Conservation (phyloP, 2,329 filamentous ascomycete genomes). For the Didymellaceae sp. region DNA sequence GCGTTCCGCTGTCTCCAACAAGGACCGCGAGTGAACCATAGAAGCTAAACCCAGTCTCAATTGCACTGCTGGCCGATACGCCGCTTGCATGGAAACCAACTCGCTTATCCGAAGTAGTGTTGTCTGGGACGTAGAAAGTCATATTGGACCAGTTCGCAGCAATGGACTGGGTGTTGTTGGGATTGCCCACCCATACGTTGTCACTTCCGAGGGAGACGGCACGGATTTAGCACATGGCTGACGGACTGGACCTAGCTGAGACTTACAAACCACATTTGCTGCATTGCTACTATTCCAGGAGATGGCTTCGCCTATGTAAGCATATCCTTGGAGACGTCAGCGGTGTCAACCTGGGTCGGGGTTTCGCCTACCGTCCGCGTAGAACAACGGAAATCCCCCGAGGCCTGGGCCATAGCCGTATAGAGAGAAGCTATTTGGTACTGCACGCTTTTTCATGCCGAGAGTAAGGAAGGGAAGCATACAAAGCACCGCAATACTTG, state of each 20-base stretch:
- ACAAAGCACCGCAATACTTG: slow-evolving; percentile 15
- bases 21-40: slow-evolving; percentile 29
- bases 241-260: not conserved
- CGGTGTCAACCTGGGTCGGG: not conserved
- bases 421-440: slow-evolving; percentile 18
- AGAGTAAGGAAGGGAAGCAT: slow-evolving; percentile 24
- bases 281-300: slow-evolving; percentile 26
- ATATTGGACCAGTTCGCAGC: slow-evolving; percentile 24
- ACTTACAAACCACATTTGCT: slow-evolving; percentile 25
- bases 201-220: slow-evolving; percentile 18
- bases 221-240: not conserved
- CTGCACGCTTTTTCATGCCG: slow-evolving; percentile 19
- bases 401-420: slow-evolving; percentile 25
- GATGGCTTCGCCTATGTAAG: slow-evolving; percentile 25
- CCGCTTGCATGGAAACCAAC: slow-evolving; percentile 23
- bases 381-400: slow-evolving; percentile 29
- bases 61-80: slow-evolving; percentile 5
- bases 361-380: slow-evolving; percentile 22
- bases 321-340: slow-evolving; percentile 23
- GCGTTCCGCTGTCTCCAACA: slow-evolving; percentile 12
- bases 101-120: slow-evolving; percentile 14
- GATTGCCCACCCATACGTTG: slow-evolving; percentile 21
- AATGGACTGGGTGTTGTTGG: slow-evolving; percentile 21
- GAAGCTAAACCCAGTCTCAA: slow-evolving; percentile 25
- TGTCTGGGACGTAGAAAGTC: slow-evolving; percentile 24